Evolutionary conservation across 2,329 filamentous ascomycete genomes (phyloP).

Genomic region (Trichoderma cornu-damae): DNA sequence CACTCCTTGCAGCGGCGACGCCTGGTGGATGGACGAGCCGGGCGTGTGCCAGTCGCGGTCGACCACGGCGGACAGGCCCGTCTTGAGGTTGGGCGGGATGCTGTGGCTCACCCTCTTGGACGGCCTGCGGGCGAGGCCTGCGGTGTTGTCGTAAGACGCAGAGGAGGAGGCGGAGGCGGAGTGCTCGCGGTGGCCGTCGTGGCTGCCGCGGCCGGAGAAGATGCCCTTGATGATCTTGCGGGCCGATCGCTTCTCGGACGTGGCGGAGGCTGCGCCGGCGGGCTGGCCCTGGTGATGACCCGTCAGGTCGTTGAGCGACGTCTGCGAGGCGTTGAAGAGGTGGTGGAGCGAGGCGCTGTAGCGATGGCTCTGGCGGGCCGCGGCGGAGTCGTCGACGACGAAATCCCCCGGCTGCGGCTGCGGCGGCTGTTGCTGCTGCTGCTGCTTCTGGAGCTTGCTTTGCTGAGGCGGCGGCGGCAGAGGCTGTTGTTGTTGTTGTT

Average conservation of each 20-base stretch:
- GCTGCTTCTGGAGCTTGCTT: slow-evolving; percentile 33
- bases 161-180: slow-evolving; percentile 23
- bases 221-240: slow-evolving; percentile 53
- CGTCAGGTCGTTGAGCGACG: slow-evolving; percentile 26
- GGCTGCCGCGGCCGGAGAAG: slow-evolving; percentile 33
- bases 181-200: slow-evolving; percentile 22
- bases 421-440: slow-evolving; percentile 24
- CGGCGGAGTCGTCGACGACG: slow-evolving; percentile 24
- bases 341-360: slow-evolving; percentile 36
- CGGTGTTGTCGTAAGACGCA: slow-evolving; percentile 45
- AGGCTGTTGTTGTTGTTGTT: slow-evolving; percentile 21
- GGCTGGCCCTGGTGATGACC: slow-evolving; percentile 24
- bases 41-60: slow-evolving; percentile 24
- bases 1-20: slow-evolving; percentile 43
- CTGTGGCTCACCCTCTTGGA: slow-evolving; percentile 50
- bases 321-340: slow-evolving; percentile 29
- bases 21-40: slow-evolving; percentile 22
- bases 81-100: slow-evolving; percentile 42
- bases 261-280: slow-evolving; percentile 31
- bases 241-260: slow-evolving; percentile 45
- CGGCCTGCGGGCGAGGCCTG: slow-evolving; percentile 47
- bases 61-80: slow-evolving; percentile 31
- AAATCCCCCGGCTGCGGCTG: slow-evolving; percentile 27
- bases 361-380: slow-evolving; percentile 49
- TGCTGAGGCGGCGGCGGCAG: not conserved